phyloP scores from a whole-genome alignment of 129 eudicot genomes.

The Gnaphalium uliginosum region DNA sequence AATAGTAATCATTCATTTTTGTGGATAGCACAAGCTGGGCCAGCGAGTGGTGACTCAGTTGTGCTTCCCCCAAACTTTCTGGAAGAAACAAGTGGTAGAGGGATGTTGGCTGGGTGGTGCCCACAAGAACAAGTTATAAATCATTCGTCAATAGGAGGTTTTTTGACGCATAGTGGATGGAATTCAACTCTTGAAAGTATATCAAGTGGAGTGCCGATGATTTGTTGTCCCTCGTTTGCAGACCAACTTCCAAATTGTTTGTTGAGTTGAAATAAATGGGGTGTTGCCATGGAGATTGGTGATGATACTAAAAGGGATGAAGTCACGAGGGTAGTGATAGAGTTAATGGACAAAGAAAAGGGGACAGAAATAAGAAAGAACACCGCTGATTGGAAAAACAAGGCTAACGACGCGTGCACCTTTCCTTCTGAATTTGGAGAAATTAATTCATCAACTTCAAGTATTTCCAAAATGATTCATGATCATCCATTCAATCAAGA shows the following conservation, averaged over 20 bases:
- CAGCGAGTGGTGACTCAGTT: background rate
- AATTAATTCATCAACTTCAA: slow-evolving; percentile 13
- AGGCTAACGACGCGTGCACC: slow-evolving; percentile 33
- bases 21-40: slow-evolving; percentile 34
- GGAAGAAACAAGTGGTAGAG: slow-evolving; percentile 26
- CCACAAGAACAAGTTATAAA: slow-evolving; percentile 37
- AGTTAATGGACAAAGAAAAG: slow-evolving; percentile 32
- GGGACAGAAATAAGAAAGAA: slow-evolving; percentile 31
- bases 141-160: slow-evolving; percentile 38
- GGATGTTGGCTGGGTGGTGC: slow-evolving; percentile 37
- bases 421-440: slow-evolving; percentile 32
- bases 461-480: too few relatives aligned
- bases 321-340: slow-evolving; percentile 34
- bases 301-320: slow-evolving; percentile 23
- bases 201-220: slow-evolving; percentile 30
- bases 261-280: slow-evolving; percentile 41
- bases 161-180: slow-evolving; percentile 11
- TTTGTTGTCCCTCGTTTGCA: slow-evolving; percentile 35
- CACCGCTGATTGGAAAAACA: slow-evolving; percentile 18
- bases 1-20: slow-evolving; percentile 34
- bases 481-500: too few relatives aligned
- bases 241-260: slow-evolving; percentile 34
- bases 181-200: slow-evolving; percentile 27
- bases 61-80: slow-evolving; percentile 28
- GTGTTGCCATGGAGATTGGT: slow-evolving; percentile 43